These are phyloP conservation scores for Alnus rubra DNA, from an alignment of 306 rosid genomes.

Conservation along the genomic window DNA sequence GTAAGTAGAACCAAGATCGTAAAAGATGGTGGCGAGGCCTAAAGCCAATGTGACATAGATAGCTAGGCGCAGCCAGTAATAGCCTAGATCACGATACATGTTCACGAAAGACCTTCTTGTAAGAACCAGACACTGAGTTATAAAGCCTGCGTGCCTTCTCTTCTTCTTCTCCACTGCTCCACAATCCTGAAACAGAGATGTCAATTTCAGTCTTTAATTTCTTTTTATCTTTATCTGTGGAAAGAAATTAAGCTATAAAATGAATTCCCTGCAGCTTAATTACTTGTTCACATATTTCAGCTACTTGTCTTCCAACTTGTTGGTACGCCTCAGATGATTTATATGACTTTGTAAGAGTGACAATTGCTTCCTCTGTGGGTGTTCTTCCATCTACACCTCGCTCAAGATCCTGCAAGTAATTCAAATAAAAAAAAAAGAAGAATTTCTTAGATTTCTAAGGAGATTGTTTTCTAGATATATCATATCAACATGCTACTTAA, in stretches of 20 bases:
- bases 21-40: constrained; percentile 55
- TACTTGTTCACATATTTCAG: constrained; percentile 28
- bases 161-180: constrained; percentile 30
- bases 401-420: constrained; percentile 31
- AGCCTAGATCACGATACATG: constrained; percentile 40
- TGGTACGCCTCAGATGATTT: constrained; percentile 20
- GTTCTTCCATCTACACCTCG: background rate
- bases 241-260: no score
- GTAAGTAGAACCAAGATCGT: constrained; percentile 31
- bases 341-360: constrained; percentile 23
- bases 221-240: no score
- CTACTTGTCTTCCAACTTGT: constrained; percentile 27
- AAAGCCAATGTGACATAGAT: constrained; percentile 36
- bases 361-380: constrained; percentile 30
- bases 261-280: background rate
- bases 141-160: constrained; percentile 42
- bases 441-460: no score
- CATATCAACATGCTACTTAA: no score
- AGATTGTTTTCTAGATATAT: no score
- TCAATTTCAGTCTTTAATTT: background rate
- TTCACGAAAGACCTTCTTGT: constrained; percentile 45
- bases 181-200: constrained; percentile 29
- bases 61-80: constrained; percentile 46
- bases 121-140: constrained; percentile 43
- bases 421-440: background rate